Conservation (phyloP, 345 rosid species). For the Populus ilicifolia region DNA sequence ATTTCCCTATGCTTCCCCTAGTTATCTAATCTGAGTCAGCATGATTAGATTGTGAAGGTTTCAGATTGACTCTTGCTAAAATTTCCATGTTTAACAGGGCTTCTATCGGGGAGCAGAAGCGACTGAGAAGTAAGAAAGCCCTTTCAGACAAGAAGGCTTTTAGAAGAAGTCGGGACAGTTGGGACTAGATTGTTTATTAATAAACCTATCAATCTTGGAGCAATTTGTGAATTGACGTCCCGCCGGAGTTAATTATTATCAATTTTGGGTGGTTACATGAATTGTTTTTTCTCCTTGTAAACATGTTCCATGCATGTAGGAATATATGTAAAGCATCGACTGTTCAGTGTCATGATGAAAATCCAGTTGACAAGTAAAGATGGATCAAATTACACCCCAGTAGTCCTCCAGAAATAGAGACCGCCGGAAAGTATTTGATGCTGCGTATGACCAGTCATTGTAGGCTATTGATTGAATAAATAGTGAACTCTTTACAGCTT, state of each 20-base stretch:
- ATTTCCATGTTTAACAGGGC: constrained; percentile 48
- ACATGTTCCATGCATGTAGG: not conserved
- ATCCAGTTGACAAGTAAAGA: not conserved
- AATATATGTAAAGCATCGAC: not conserved
- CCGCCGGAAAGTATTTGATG: not conserved
- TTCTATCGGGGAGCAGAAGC: constrained; percentile 75
- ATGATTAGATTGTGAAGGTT: not conserved
- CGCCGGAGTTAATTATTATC: not conserved
- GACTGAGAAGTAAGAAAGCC: constrained; percentile 70
- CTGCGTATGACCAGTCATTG: not conserved
- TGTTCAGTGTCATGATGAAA: not conserved
- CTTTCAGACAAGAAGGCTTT: constrained; percentile 76
- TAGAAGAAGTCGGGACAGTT: constrained; percentile 73
- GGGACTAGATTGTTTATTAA: constrained; percentile 41
- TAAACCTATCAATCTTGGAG: not conserved
- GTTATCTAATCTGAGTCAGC: not conserved
- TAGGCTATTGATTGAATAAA: not conserved
- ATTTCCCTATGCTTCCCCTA: not conserved
- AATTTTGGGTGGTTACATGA: not conserved
- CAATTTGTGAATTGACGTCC: not conserved
- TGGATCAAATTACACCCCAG: not conserved
- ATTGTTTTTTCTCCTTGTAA: not conserved
- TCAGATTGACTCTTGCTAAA: not conserved
- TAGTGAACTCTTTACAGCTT: not conserved
- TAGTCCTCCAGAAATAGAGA: not conserved